Evolutionary conservation across 306 rosid genomes (phyloP).

Genomic region (Datisca glomerata): DNA sequence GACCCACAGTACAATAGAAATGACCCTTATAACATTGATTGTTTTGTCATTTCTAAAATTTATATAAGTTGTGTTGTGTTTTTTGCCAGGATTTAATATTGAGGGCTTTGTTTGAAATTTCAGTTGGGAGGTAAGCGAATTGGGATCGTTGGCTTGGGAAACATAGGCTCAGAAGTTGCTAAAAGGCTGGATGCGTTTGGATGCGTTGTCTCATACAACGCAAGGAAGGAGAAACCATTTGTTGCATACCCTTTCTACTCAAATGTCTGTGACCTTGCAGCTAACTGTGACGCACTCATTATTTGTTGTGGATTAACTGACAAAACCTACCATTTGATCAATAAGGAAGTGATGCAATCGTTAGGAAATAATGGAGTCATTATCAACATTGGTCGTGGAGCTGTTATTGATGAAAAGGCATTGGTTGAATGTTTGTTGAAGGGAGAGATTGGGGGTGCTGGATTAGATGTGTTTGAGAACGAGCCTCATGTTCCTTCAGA

Average conservation of each 20-base stretch:
- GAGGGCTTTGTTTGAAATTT: too few relatives aligned
- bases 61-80: too few relatives aligned
- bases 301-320: slow-evolving; percentile 35
- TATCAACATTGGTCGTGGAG: slow-evolving; percentile 36
- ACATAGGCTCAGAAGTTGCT: slow-evolving; percentile 38
- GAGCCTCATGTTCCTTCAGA: slow-evolving; percentile 34
- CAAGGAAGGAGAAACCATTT: slow-evolving; percentile 25
- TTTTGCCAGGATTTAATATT: background rate
- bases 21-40: too few relatives aligned
- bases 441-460: slow-evolving; percentile 24
- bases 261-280: slow-evolving; percentile 29
- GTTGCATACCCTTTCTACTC: slow-evolving; percentile 25
- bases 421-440: slow-evolving; percentile 14
- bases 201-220: slow-evolving; percentile 32
- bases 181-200: slow-evolving; percentile 33
- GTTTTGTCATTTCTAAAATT: too few relatives aligned
- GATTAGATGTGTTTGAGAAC: slow-evolving; percentile 51
- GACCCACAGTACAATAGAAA: too few relatives aligned
- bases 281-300: slow-evolving; percentile 17
- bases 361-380: slow-evolving; percentile 32
- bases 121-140: slow-evolving; percentile 33
- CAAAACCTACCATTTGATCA: slow-evolving; percentile 28
- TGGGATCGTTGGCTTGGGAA: slow-evolving; percentile 44
- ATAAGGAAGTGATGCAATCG: slow-evolving; percentile 30
- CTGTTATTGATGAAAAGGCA: slow-evolving; percentile 31